A percentile compares a stretch with the other conserved stretches of the same genome.
These are phyloP conservation scores for Scutellaria barbata DNA, from an alignment of 257 asterid genomes.

Conservation along the genomic window DNA sequence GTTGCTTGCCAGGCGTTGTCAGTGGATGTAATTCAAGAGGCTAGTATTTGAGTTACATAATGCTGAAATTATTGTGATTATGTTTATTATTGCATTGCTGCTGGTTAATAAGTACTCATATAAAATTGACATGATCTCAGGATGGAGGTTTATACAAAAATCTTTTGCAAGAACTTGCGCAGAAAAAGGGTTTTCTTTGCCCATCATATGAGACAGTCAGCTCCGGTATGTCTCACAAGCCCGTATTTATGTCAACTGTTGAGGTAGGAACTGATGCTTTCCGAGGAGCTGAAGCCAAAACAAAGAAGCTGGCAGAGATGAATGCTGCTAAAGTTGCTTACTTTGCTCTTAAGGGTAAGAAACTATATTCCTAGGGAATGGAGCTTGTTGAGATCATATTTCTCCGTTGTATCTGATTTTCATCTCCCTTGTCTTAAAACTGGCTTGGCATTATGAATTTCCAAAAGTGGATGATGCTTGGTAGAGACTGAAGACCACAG, in stretches of 20 bases:
- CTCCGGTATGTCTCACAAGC: conserved; percentile 56
- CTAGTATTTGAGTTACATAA: conserved; percentile 35
- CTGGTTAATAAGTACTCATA: conserved; percentile 4
- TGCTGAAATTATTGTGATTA: conserved; percentile 23
- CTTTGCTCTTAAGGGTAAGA: conserved; percentile 55
- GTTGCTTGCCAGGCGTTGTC: conserved; percentile 67
- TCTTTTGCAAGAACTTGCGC: conserved; percentile 70
- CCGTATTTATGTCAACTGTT: conserved; percentile 58
- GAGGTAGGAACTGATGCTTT: conserved; percentile 53
- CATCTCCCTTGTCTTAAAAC: background rate
- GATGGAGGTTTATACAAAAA: conserved; percentile 67
- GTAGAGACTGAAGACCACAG: too few species aligned
- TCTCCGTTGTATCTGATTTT: background rate
- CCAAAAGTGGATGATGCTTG: too few species aligned
- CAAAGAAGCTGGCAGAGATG: conserved; percentile 84
- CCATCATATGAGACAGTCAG: conserved; percentile 58
- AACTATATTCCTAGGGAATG: conserved; percentile 20
- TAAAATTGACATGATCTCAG: conserved; percentile 43
- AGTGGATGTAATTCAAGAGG: conserved; percentile 60
- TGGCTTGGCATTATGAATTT: too few species aligned
- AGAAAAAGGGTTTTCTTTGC: conserved; percentile 50
- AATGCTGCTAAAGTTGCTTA: conserved; percentile 78
- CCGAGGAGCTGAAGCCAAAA: conserved; percentile 63
- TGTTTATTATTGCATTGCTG: background rate
- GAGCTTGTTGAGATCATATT: conserved; percentile 22